Evolutionary conservation across 1,284 basidiomycete species (phyloP), one percentile per base, ranked within the genome.

Genomic region (Pseudozyma sp.): DNA sequence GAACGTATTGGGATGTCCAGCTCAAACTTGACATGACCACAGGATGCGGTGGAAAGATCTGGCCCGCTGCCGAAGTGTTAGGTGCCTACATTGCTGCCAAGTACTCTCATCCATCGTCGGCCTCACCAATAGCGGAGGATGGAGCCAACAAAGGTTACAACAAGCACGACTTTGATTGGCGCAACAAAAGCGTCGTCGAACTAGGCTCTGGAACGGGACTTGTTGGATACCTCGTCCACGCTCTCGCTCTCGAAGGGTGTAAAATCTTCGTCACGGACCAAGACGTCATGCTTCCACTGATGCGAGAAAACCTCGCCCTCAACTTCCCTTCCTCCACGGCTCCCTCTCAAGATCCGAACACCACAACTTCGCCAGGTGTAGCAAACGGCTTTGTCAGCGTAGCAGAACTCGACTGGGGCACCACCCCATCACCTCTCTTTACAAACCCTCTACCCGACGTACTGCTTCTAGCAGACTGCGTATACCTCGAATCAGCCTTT

Each of bases 401-500:
- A 18, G 54, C 38, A 7, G 58, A 61, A 52, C 48, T 68, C 34
- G 51, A 68, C 42, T 70, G 75, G 75, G 87, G 86, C 18, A 79
- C 7, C 16, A 39, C 83, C 56, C 64, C 81, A 34, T n/a, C 63
- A 87, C 38, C 85, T 85, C 14, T 13, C 6, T 43, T 77, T 0
- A 48, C 57, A 4, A 65, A 86, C 21, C 88, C 83, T 0, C 59
- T 71, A 16, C 88, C 90, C 8, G 90, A 93, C 76, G 70, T 96
- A 1, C 56, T 84, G 1, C 67, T 84, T 10, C 58, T 84, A 1
- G 82, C 82, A 1, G 95, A 97, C 83, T 97, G 95, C 80, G 94
- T 97, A 6, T 97, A 97, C 86, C 93, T 94, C 77, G 95, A 97
- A 79, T 83, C 85, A 18, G 92, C 93, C 0, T 97, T 97, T 80